Percentiles rank a stretch among this genome's conserved stretches.
Evolutionary conservation across 768 basidiomycete species (phyloP).

Genomic region (Lactarius quietus): DNA sequence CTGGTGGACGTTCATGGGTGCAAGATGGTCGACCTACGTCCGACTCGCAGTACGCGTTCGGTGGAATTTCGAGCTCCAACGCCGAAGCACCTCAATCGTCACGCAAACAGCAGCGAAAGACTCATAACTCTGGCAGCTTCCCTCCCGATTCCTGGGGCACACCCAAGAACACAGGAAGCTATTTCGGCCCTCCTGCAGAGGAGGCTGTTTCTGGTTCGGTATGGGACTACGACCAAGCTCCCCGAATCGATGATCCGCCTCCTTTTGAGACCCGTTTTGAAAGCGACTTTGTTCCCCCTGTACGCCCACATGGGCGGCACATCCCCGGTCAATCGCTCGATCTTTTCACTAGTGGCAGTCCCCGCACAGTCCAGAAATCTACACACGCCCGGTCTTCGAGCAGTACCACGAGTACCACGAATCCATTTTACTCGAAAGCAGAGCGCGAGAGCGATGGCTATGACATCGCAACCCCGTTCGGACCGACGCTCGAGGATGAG

Average conservation of each 20-base stretch:
- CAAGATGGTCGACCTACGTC: slow-evolving; percentile 38
- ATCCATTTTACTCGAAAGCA: slow-evolving; percentile 15
- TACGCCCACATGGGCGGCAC: slow-evolving; percentile 11
- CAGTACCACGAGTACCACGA: not conserved
- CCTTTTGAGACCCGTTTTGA: slow-evolving; percentile 22
- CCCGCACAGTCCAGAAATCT: not conserved
- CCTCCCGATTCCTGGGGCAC: slow-evolving; percentile 65
- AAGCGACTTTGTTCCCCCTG: slow-evolving; percentile 18
- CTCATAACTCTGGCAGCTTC: slow-evolving; percentile 40
- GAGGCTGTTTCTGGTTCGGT: slow-evolving; percentile 25
- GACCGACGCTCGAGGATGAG: slow-evolving; percentile 22
- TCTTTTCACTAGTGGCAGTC: not conserved
- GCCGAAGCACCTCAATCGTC: slow-evolving; percentile 28
- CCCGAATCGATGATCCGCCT: slow-evolving; percentile 18
- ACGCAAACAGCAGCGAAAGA: slow-evolving; percentile 17
- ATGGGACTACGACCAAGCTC: slow-evolving; percentile 25
- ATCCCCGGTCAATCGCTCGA: slow-evolving; percentile 9
- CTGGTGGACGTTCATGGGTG: slow-evolving; percentile 67
- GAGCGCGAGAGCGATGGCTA: slow-evolving; percentile 13
- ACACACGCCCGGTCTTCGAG: slow-evolving; percentile 15
- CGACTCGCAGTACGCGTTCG: slow-evolving; percentile 52
- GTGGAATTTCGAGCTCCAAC: slow-evolving; percentile 45
- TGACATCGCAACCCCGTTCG: slow-evolving; percentile 10
- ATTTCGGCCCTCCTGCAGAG: slow-evolving; percentile 41
- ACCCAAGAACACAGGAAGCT: slow-evolving; percentile 48